Percentiles rank a stretch among this genome's conserved stretches.
phyloP scores from a whole-genome alignment of 2,329 filamentous ascomycete genomes.

The Diaporthe sp. region DNA sequence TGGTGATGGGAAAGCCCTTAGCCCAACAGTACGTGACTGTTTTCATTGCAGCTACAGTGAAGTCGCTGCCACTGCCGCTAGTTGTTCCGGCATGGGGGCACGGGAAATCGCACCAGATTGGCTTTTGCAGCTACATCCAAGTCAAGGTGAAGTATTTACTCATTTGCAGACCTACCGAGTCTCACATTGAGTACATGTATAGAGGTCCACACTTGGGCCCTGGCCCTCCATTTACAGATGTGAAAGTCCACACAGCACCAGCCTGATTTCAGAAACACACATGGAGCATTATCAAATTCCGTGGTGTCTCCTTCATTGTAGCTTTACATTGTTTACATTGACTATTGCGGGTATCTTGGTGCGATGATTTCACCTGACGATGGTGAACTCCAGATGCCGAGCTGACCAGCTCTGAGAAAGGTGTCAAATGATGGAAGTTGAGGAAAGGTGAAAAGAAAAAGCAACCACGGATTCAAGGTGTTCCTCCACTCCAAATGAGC shows the following conservation, averaged over 20 bases:
- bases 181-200: not conserved
- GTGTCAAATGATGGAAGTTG: not conserved
- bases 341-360: not conserved
- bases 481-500: not conserved
- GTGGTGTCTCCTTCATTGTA: not conserved
- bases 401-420: not conserved
- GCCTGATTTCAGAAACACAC: not conserved
- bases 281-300: not conserved
- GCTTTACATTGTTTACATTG: not conserved
- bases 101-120: not conserved
- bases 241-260: not conserved
- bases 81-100: no score
- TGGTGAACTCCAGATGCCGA: not conserved
- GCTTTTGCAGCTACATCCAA: not conserved
- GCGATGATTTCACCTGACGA: no score
- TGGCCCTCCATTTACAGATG: not conserved
- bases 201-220: not conserved
- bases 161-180: not conserved
- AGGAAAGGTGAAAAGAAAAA: not conserved
- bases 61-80: no score
- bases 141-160: not conserved
- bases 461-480: not conserved
- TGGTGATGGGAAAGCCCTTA: not conserved
- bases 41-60: not conserved
- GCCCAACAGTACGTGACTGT: no score